Base-by-base conservation (phyloP, 2,329 filamentous ascomycete genomes). In the Fusarium sp. region DNA sequence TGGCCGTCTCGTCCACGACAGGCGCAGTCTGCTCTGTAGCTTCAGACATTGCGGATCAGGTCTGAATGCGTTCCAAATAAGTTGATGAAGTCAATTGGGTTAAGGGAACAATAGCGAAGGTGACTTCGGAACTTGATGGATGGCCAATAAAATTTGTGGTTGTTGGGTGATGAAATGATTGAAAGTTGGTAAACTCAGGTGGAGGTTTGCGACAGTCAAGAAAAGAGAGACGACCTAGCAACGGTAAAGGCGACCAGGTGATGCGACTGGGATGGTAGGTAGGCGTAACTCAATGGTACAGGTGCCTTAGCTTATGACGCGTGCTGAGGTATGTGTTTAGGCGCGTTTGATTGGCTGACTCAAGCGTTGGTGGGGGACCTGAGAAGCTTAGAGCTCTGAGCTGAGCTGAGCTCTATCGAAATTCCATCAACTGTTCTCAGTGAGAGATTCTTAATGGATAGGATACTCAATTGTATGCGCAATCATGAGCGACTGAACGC, bases 1-100 rank as follows among this genome's bases (percentile, higher is more conserved):
- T 73, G 59, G 64, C 56, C 39, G 59, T 66, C 62, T 77, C 55
- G 28, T 77, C 72, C 36, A 75, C 63, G 39, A 73, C 72, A 39
- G 69, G 62, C 51, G 73, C 65, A 48, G 74, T 71, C 61, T 81
- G 78, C 60, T 82, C 79, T 59, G 72, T 72, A 54, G 67, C 47
- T n/a, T 81, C 80, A 36, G 80, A 74, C 80, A 80, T 80, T 71
- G 58, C 70, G 61, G 64, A 62, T 69, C 18, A 30, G 15, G 58
- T 38, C 28, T 34, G 39, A 38, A 45, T 41, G 38, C 48, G 45
- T 57, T 26, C 41, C 18, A 45, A 30, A 36, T 36, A 39, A 17
- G 26, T 22, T 28, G 38, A 26, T 26, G 12, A 30, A 34, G 20
- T 26, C 51, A 61, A 70, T 62, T 60, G 52, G 32, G 22, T 47